These are phyloP conservation scores for Agapanthus africanus DNA, from an alignment of 106 monocot species.

Conservation along the genomic window DNA sequence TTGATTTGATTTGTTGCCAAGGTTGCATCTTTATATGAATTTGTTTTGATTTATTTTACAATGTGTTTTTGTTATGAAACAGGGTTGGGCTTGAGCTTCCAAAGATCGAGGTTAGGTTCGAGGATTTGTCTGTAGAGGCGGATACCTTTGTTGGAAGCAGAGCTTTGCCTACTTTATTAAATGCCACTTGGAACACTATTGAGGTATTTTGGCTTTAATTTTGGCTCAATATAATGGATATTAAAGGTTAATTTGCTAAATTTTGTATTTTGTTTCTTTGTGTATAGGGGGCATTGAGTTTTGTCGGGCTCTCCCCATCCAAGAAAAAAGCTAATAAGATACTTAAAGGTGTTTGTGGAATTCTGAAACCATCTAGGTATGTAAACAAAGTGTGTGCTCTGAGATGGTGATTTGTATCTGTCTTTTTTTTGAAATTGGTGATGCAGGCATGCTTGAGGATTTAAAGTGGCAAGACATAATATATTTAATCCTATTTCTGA, in stretches of 20 bases:
- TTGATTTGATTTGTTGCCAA: too few species aligned
- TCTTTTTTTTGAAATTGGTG: not conserved
- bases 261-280: not conserved
- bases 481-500: not conserved
- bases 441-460: not conserved
- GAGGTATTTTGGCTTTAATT: constrained; percentile 18
- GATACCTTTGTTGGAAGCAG: constrained; percentile 27
- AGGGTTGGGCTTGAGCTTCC: constrained; percentile 17
- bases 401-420: not conserved
- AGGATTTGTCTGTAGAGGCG: constrained; percentile 23
- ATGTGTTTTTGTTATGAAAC: constrained; percentile 9
- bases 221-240: not conserved
- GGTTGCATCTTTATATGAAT: too few species aligned
- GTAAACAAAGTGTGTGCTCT: not conserved
- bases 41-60: too few species aligned
- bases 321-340: constrained; percentile 65
- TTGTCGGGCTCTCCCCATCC: constrained; percentile 30
- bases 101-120: constrained; percentile 14
- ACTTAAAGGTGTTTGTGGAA: constrained; percentile 53
- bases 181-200: constrained; percentile 12
- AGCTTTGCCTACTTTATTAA: constrained; percentile 28
- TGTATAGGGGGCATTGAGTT: constrained; percentile 6
- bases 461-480: not conserved
- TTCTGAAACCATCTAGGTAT: constrained; percentile 77
- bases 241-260: too few species aligned